Percentiles rank a stretch among this genome's conserved stretches.
Evolutionary conservation across 805 yeast genomes (phyloP).

Genomic region (Jamesozyma gamospora): DNA sequence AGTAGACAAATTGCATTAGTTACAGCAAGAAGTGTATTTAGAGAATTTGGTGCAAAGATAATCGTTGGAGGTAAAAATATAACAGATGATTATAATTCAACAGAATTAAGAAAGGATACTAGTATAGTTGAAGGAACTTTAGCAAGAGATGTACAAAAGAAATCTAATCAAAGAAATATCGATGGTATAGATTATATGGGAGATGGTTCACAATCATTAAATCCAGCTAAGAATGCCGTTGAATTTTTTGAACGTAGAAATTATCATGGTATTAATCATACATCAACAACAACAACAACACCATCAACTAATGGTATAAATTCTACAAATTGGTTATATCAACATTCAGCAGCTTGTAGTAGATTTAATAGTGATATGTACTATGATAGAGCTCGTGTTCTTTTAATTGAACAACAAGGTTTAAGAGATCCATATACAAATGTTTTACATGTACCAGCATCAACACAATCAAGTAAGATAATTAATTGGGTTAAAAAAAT

Average conservation of each 20-base stretch:
- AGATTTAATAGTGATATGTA: constrained; percentile 56
- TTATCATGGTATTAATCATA: background rate
- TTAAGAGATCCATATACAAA: constrained; percentile 78
- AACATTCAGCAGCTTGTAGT: constrained; percentile 70
- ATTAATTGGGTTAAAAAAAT: constrained; percentile 17
- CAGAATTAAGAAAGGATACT: constrained; percentile 37
- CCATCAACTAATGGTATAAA: constrained; percentile 33
- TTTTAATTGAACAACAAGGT: constrained; percentile 40
- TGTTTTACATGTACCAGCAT: constrained; percentile 58
- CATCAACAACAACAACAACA: background rate
- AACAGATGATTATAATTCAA: constrained; percentile 80
- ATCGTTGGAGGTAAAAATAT: constrained; percentile 71
- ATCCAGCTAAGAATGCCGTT: constrained; percentile 30
- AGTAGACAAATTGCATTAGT: constrained; percentile 84
- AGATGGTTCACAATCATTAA: constrained; percentile 5
- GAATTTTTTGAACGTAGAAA: constrained; percentile 32
- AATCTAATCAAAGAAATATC: background rate
- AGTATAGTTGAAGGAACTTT: constrained; percentile 58
- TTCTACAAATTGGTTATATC: constrained; percentile 76
- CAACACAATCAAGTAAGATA: constrained; percentile 60
- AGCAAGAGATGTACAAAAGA: constrained; percentile 12
- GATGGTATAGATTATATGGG: constrained; percentile 1
- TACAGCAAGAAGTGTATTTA: constrained; percentile 78
- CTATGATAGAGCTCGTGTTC: constrained; percentile 44
- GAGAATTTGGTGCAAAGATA: constrained; percentile 86